Conservation (phyloP, 1,139 yeast species). For the Zygotorulaspora mrakii region DNA sequence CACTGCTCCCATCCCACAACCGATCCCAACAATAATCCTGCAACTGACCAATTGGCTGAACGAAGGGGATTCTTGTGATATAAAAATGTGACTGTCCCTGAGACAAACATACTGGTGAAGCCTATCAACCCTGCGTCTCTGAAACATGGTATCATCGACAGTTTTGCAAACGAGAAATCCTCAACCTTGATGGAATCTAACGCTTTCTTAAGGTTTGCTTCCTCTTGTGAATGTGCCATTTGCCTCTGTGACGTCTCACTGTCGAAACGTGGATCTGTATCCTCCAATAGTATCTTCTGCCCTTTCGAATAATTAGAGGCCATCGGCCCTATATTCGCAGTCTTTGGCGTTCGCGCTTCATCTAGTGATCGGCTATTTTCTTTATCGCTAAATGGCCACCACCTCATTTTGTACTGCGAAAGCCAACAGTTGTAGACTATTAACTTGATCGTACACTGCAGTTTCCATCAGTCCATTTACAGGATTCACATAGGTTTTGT, state of each 20-base stretch:
- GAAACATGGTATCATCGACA: conserved; percentile 78
- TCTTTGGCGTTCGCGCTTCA: background rate
- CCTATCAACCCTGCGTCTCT: conserved; percentile 87
- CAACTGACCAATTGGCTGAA: conserved; percentile 78
- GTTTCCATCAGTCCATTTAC: background rate
- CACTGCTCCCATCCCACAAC: conserved; percentile 93
- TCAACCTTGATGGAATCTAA: conserved; percentile 35
- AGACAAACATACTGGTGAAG: conserved; percentile 75
- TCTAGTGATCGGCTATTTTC: background rate
- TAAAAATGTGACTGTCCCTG: conserved; percentile 66
- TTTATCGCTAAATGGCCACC: conserved; percentile 16
- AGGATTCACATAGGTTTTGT: too few species aligned
- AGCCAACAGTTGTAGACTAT: too few species aligned
- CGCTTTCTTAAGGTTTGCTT: conserved; percentile 36
- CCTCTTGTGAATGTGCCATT: conserved; percentile 26
- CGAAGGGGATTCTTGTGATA: conserved; percentile 60
- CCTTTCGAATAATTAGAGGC: conserved; percentile 32
- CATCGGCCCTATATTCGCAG: background rate
- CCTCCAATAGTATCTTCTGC: conserved; percentile 38
- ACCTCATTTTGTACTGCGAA: conserved; percentile 10
- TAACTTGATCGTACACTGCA: too few species aligned
- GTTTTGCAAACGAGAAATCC: conserved; percentile 56
- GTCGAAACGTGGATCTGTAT: conserved; percentile 39
- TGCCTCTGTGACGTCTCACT: conserved; percentile 29
- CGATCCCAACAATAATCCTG: conserved; percentile 76